Evolutionary conservation across 2,329 filamentous ascomycete species (phyloP), one percentile per base, ranked within the genome.

Genomic region (Phoma sp.): DNA sequence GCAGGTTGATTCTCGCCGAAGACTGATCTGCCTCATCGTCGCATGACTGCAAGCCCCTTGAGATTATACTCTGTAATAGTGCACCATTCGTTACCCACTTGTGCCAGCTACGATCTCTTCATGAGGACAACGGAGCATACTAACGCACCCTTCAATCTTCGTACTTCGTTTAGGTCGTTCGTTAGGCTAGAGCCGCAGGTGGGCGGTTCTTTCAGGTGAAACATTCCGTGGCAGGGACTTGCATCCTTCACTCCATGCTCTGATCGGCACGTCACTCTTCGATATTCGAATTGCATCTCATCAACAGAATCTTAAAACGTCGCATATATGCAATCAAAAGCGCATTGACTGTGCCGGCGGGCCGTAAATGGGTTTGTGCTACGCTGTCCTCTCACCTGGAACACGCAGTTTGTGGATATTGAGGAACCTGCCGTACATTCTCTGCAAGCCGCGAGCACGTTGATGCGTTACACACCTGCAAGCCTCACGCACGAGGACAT

Each of bases 361-460:
- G 45, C 68, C 67, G 62, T 59, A 48, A 59, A 64, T 56, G 58
- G 62, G 59, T 60, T 61, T 47, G 43, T 39, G 38, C 43, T 43
- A 17, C 15, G 21, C 34, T 32, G 28, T 34, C 36, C 21, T 45
- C 52, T 43, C 36, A 53, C 49, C 46, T 47, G 45, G 37, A 38
- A 51, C 51, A 52, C 37, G 59, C 43, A 53, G 67, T 60, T 65
- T 56, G 59, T 48, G 51, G 57, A 57, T 54, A 51, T 60, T 62
- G 59, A 53, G 60, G 60, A 56, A 57, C 59, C 48, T 59, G 42
- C 49, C 61, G 45, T 57, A 48, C 53, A 49, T 52, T 40, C 51
- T 42, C 57, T 64, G 64, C 60, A 58, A 38, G 42, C 45, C 42
- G 47, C 48, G 40, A 62, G 51, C 46, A 64, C 46, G 53, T 48